Percentiles rank a stretch among this genome's conserved stretches.
Evolutionary conservation across 371 early-diverging fungal genomes (phyloP).

Genomic region (Nematocida parisii): DNA sequence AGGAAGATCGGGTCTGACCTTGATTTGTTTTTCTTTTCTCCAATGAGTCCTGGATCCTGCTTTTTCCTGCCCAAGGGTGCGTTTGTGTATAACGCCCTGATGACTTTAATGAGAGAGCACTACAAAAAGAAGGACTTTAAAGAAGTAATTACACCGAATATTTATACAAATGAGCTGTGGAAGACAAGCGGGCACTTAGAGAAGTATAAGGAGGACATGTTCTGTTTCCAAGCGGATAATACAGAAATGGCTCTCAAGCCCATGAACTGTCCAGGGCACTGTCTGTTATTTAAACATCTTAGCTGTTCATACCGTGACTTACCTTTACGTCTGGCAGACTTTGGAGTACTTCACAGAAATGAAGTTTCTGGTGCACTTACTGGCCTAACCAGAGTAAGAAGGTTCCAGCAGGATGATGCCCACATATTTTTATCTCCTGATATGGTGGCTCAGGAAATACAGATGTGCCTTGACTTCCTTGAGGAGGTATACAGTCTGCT

Average conservation of each 20-base stretch:
- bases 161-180: slow-evolving; percentile 92
- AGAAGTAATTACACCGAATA: slow-evolving; percentile 92
- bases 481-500: slow-evolving; percentile 79
- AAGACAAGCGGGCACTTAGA: slow-evolving; percentile 94
- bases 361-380: slow-evolving; percentile 91
- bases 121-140: slow-evolving; percentile 81
- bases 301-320: slow-evolving; percentile 89
- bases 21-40: slow-evolving; percentile 92
- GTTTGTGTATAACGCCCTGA: slow-evolving; percentile 84
- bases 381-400: slow-evolving; percentile 92
- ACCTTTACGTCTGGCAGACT: slow-evolving; percentile 94
- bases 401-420: slow-evolving; percentile 99
- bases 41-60: slow-evolving; percentile 85
- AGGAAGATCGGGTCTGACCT: slow-evolving; percentile 82
- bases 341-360: slow-evolving; percentile 95
- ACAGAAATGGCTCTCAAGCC: slow-evolving; percentile 86
- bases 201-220: slow-evolving; percentile 98
- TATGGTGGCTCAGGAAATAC: slow-evolving; percentile 80
- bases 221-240: slow-evolving; percentile 80
- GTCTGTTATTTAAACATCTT: slow-evolving; percentile 86
- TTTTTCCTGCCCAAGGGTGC: slow-evolving; percentile 96
- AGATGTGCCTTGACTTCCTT: slow-evolving; percentile 78
- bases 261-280: slow-evolving; percentile 99
- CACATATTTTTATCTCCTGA: slow-evolving; percentile 89
- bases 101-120: slow-evolving; percentile 82